Evolutionary conservation across 345 rosid genomes (phyloP), one percentile per base, ranked within the genome.

Genomic region (Lumnitzera littorea): DNA sequence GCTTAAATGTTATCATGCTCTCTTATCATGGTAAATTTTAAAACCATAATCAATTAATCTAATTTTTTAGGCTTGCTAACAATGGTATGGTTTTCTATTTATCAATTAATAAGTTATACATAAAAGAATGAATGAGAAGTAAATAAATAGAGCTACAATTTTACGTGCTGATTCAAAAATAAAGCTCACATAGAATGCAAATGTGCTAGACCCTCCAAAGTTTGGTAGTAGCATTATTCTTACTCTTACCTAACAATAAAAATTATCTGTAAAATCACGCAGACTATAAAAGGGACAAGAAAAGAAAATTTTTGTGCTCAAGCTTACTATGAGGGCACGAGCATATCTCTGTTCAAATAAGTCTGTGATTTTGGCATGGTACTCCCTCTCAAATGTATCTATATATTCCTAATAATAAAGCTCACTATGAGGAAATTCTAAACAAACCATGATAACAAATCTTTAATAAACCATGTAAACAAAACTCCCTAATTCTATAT

Each of bases 81-180:
- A 2, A 29, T 29, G 43, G 43, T 36, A 9, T 4, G 10, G 43
- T 36, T 36, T 29, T 29, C 2, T 29, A 29, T 29, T 29, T 29
- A 29, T 29, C 36, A 5, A 29, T 29, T 29, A 29, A 29, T 5
- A 29, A 29, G 36, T 54, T 24, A 54, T 2, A 52, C 2, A 52
- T 15, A 23, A 17, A 54, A 49, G 16, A n/a, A 17, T 13, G 1
- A 51, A 51, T 15, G 5, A 52, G 8, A 16, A 16, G 9, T 15
- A 51, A n/a, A 51, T 5, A 11, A 52, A 52, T 11, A 25, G 13
- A 29, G 4, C 12, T 12, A 4, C 20, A 3, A 58, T 20, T 50
- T 63, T 63, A 82, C 89, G 80, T 47, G 82, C 74, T 60, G 65
- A 53, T 51, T 74, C 81, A 68, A 86, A 80, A 24, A 81, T 74